phyloP scores from a whole-genome alignment of 192 early-diverging fungal genomes.

The Backusella mclennaniae region DNA sequence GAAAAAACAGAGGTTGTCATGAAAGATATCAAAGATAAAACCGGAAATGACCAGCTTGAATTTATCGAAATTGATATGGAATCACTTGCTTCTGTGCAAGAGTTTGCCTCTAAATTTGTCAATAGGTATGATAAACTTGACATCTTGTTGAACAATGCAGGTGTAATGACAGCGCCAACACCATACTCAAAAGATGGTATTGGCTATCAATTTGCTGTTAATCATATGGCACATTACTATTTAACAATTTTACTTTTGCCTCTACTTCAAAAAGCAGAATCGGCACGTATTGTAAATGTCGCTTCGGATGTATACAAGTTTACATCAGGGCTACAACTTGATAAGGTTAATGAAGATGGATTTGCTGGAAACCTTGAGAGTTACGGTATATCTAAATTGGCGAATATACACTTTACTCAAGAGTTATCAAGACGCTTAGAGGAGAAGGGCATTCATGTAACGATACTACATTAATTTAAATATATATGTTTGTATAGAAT shows the following conservation, averaged over 20 bases:
- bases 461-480: no score
- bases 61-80: slow-evolving; percentile 28
- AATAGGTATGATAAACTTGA: slow-evolving; percentile 37
- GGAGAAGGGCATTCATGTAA: not conserved
- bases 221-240: slow-evolving; percentile 49
- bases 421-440: slow-evolving; percentile 24
- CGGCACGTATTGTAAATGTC: slow-evolving; percentile 28
- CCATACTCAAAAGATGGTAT: slow-evolving; percentile 26
- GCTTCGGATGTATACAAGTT: slow-evolving; percentile 12
- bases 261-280: slow-evolving; percentile 16
- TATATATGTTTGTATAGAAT: no score
- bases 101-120: slow-evolving; percentile 35
- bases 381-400: slow-evolving; percentile 12
- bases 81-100: slow-evolving; percentile 34
- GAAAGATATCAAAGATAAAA: slow-evolving; percentile 20
- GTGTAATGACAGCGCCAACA: slow-evolving; percentile 37
- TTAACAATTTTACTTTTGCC: slow-evolving; percentile 23
- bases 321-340: not conserved
- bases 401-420: slow-evolving; percentile 25
- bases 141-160: slow-evolving; percentile 62
- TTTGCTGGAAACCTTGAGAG: not conserved
- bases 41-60: slow-evolving; percentile 13
- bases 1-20: slow-evolving; percentile 10
- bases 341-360: slow-evolving; percentile 15
- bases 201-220: slow-evolving; percentile 52